Evolutionary conservation across 2,329 filamentous ascomycete genomes (phyloP), one percentile per base, ranked within the genome.

Genomic region (Xylaria sp.): DNA sequence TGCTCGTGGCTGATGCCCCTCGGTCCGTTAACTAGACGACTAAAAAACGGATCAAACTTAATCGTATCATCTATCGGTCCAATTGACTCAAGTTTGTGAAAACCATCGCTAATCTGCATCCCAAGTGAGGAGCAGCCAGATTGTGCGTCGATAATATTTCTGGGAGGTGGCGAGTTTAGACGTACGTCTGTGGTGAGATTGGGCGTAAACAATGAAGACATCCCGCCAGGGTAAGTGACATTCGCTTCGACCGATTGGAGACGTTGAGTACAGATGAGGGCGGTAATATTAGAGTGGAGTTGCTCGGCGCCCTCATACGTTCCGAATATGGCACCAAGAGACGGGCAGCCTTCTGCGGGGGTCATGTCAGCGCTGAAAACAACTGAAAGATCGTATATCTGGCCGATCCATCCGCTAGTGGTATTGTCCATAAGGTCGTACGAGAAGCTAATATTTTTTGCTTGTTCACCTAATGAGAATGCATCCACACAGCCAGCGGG

Each of bases 211-310:
- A 39, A 50, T 12, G 30, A 18, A 18, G 34, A 53, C 9, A 30
- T 8, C 6, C 41, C n/a, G 18, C 23, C 23, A 39, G 46, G 15
- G 15, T 61, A 52, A 41, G 34, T 39, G 4, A 7, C n/a, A 43
- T 61, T 61, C 13, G 34, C 59, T 32, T 61, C 34, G 41, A 61
- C 59, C 10, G 12, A 41, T 61, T 61, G 32, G 23, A 52, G 15
- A 30, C 12, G 59, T 32, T 52, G 34, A 4, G 32, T 61, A 25
- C 45, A 61, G 13, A 34, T 25, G 18, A 61, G 59, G 18, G 23
- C 46, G 6, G 46, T 61, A 8, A 61, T 28, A 18, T 61, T 30
- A 20, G 4, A 30, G 7, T n/a, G 13, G 2, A 10, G 20, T 20
- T 36, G 15, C 1, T 41, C 23, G 6, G 10, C 15, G 10, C 9